Conservation (phyloP, 306 rosid genomes). For the Quercus rubra region DNA sequence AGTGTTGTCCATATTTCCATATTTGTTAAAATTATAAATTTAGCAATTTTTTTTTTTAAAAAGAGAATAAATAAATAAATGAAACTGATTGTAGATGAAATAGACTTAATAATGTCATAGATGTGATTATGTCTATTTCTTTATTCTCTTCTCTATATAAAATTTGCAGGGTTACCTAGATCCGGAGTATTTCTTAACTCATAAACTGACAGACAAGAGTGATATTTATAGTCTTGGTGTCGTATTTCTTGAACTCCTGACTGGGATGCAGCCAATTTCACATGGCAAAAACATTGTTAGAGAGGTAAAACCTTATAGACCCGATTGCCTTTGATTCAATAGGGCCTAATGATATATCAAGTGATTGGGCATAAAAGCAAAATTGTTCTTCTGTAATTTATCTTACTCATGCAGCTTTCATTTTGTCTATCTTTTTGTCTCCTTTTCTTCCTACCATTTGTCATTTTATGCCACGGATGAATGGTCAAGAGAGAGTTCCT, state of each 20-base stretch:
- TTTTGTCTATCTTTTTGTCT: not conserved
- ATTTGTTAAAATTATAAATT: not conserved
- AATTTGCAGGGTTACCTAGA: slow-evolving; percentile 21
- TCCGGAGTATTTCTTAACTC: slow-evolving; percentile 5
- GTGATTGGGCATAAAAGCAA: not conserved
- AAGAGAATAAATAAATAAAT: not conserved
- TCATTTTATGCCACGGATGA: not conserved
- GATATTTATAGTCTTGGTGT: slow-evolving; percentile 36
- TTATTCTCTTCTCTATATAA: slow-evolving; percentile 2
- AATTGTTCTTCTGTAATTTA: not conserved
- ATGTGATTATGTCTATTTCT: not conserved
- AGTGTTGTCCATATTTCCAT: too few species aligned
- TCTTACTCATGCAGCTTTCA: not conserved
- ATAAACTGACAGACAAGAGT: not conserved
- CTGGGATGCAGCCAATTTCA: slow-evolving; percentile 88
- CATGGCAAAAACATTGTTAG: slow-evolving; percentile 94
- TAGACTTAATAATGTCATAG: not conserved
- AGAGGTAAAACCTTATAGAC: slow-evolving; percentile 54
- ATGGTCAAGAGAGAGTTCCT: not conserved
- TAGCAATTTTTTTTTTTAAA: not conserved
- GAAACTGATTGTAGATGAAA: not conserved
- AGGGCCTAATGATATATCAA: not conserved
- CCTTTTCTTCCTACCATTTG: not conserved
- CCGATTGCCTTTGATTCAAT: slow-evolving; percentile 7
- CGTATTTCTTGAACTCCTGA: slow-evolving; percentile 76